Evolutionary conservation across 208 protist genomes (phyloP), one percentile per base, ranked within the genome.

Genomic region (Blastocrithidia nonstop): DNA sequence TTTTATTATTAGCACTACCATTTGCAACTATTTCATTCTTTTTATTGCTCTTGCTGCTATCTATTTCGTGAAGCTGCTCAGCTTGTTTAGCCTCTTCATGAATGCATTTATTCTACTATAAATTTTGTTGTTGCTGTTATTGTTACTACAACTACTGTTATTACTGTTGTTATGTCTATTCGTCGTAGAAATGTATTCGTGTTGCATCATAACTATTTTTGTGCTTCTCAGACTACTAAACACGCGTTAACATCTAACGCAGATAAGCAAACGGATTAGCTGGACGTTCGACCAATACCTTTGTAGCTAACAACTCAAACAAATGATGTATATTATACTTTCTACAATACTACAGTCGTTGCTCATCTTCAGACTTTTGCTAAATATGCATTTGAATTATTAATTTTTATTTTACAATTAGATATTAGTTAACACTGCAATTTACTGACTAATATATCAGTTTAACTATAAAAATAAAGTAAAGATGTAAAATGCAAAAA

Each of bases 301-400:
- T 82, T 11, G 78, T 85, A 21, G 87, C 87, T 32, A 95, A 62
- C 3, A 89, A 66, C 59, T 95, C 87, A 54, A 95, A 87, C 25
- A 95, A 57, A 55, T 91, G 82, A 50, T 95, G 87, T 5, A 95
- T 79, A 43, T 95, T 87, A 61, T 91, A 76, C 52, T 68, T 3
- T 45, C 81, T 84, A 54, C 82, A 87, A 63, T 93, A 95, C 1
- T 54, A 62, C 24, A 86, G 61, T 21, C 84, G 77, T 17, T 73
- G 44, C 42, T 74, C 65, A 6, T 91, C 71, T 41, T 92, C 82
- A 9, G 6, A 4, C 6, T 16, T 5, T 5, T 16, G 6, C n/a
- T 5, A 23, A 6, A 4, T 6, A 22, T 5, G 5, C 11, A 41
- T 5, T 41, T 5, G 9, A 41, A 41, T 6, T 41, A 9, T 9